Percentiles rank a stretch among this genome's conserved stretches.
Conservation (phyloP, 2,329 filamentous ascomycete genomes). For the Monosporascus sp. region DNA sequence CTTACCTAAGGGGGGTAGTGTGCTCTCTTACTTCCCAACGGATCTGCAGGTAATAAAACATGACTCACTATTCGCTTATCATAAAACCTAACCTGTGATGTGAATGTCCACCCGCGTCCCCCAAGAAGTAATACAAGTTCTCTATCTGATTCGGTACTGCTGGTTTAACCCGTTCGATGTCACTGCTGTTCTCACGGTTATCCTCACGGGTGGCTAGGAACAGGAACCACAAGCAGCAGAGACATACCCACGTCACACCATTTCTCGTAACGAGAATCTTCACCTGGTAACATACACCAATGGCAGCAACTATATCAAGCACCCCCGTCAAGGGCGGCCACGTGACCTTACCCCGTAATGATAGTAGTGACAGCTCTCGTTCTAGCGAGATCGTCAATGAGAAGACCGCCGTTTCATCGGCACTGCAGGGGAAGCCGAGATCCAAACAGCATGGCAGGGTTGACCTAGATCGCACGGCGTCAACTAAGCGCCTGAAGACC, state of each 20-base stretch:
- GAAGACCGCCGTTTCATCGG: conserved; percentile 16
- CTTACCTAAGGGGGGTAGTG: neutral
- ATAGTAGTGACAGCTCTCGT: conserved; percentile 28
- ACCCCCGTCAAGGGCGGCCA: neutral
- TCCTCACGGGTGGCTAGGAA: neutral
- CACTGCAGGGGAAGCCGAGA: conserved; percentile 4
- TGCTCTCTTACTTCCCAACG: neutral
- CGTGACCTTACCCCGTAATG: conserved; percentile 10
- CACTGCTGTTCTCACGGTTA: neutral
- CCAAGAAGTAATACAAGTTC: neutral
- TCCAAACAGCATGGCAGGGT: conserved; percentile 9
- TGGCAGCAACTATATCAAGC: neutral
- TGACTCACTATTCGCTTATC: neutral
- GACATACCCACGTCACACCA: neutral
- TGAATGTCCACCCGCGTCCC: neutral
- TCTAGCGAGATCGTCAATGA: conserved; percentile 29
- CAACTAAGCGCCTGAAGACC: conserved; percentile 43
- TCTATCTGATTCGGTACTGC: neutral
- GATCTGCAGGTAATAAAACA: neutral
- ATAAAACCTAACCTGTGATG: neutral
- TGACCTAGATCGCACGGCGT: conserved; percentile 38
- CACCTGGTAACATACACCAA: neutral
- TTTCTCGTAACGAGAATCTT: neutral
- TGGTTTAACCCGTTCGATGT: neutral
- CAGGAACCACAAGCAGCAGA: neutral